Evolutionary conservation across 805 yeast genomes (phyloP), one percentile per base, ranked within the genome.

Genomic region (Yarrowia divulgata): DNA sequence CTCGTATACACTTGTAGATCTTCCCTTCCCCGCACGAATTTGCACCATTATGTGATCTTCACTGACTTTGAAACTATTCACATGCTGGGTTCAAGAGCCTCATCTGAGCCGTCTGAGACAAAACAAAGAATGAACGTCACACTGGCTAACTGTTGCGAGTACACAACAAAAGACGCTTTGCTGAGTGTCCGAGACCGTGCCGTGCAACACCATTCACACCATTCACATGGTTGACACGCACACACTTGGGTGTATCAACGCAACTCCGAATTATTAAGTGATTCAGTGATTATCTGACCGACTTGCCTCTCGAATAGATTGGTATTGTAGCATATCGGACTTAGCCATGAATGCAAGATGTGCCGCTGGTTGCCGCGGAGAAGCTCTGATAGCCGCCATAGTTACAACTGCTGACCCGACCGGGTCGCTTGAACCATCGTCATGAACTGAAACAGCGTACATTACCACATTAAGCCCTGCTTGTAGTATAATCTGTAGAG

Each of bases 141-240:
- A 18, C 29, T 23, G 2, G 29, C n/a, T n/a, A n/a, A n/a, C n/a
- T 23, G 4, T 23, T 23, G 29, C 29, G 29, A 23, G 4, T n/a
- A n/a, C 10, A 8, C 14, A 45, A 45, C 48, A 46, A 46, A 46
- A 46, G 50, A 46, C 50, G 50, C 50, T 46, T 23, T 46, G 4
- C 9, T 18, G 46, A 16, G 45, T 16, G 8, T 6, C 37, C 8
- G 10, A 34, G 10, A 8, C 10, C 37, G 37, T 8, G 37, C 10
- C 37, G 37, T 8, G 37, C 37, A 34, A 34, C 37, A 34, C 37
- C 8, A 9, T 34, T 5, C 8, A 34, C 8, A 34, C 35, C 8
- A 8, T 9, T 8, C 37, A 34, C 37, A 4, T 23, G 29, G 29
- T 4, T 23, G 29, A 23, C 29, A 23, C 29, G 2, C 29, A 23